Conservation (phyloP, 768 basidiomycete genomes). For the Coprinopsis sp. region DNA sequence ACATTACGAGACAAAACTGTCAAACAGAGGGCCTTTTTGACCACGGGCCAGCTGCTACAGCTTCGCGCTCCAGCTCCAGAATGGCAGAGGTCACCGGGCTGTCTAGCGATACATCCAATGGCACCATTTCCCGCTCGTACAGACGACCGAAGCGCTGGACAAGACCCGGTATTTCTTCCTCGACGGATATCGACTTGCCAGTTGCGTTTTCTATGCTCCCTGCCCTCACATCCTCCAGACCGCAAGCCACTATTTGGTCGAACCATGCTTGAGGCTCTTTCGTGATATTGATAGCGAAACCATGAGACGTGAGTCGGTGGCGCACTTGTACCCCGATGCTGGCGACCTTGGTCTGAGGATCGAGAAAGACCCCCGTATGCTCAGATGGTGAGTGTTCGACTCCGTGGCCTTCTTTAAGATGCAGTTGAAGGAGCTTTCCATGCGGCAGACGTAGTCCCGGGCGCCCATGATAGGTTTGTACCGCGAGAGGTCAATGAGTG, state of each 20-base stretch:
- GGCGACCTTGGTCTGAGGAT: constrained; percentile 76
- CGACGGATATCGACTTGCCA: constrained; percentile 36
- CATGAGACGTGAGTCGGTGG: constrained; percentile 91
- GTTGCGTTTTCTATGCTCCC: constrained; percentile 54
- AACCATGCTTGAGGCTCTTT: constrained; percentile 83
- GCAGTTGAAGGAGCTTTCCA: constrained; percentile 69
- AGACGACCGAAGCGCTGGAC: constrained; percentile 41
- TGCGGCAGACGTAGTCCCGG: constrained; percentile 78
- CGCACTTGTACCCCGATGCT: constrained; percentile 97
- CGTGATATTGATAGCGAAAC: constrained; percentile 90
- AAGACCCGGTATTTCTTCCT: constrained; percentile 49
- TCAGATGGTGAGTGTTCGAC: constrained; percentile 57
- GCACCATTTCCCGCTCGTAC: constrained; percentile 46
- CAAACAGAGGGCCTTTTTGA: constrained; percentile 18
- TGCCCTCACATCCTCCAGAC: constrained; percentile 77
- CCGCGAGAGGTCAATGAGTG: constrained; percentile 83
- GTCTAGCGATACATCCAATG: constrained; percentile 36
- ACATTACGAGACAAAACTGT: background rate
- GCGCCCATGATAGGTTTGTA: constrained; percentile 67
- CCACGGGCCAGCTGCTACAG: constrained; percentile 40
- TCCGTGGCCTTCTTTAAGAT: constrained; percentile 58
- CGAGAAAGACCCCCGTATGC: constrained; percentile 88
- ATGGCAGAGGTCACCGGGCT: constrained; percentile 48
- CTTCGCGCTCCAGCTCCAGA: constrained; percentile 41
- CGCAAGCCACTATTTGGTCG: constrained; percentile 84